A percentile compares a stretch with the other conserved stretches of the same genome.
These are phyloP conservation scores for Trichoderma gracile DNA, from an alignment of 2,329 filamentous ascomycete species.

Conservation along the genomic window DNA sequence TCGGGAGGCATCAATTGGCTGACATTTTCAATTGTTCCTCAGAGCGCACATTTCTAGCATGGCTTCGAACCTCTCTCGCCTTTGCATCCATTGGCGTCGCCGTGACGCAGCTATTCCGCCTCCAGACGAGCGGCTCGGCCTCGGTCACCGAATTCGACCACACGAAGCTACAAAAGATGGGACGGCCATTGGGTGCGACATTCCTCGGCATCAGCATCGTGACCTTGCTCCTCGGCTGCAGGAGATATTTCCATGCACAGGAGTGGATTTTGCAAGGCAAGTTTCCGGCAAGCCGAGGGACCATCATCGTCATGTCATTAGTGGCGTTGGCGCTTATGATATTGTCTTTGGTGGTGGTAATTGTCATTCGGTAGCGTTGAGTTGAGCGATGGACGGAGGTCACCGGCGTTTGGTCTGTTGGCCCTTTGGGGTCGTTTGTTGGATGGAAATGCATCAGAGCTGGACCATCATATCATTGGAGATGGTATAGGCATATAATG, in stretches of 20 bases:
- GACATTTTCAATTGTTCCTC: slow-evolving; percentile 7
- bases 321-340: slow-evolving; percentile 66
- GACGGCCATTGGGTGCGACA: slow-evolving; percentile 72
- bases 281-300: slow-evolving; percentile 76
- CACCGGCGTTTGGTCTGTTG: background rate
- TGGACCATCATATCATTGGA: background rate
- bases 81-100: slow-evolving; percentile 83
- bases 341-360: slow-evolving; percentile 58
- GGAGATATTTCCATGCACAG: slow-evolving; percentile 75
- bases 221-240: slow-evolving; percentile 73
- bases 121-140: slow-evolving; percentile 61
- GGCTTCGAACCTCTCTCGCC: slow-evolving; percentile 77
- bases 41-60: slow-evolving; percentile 85
- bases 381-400: background rate
- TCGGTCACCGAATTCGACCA: slow-evolving; percentile 36
- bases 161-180: slow-evolving; percentile 60
- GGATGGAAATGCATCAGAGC: background rate
- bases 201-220: slow-evolving; percentile 76
- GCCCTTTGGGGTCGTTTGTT: background rate
- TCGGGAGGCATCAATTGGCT: slow-evolving; percentile 1
- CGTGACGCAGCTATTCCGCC: slow-evolving; percentile 79
- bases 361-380: slow-evolving; percentile 49
- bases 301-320: slow-evolving; percentile 67
- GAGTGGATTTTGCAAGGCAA: slow-evolving; percentile 78
- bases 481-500: background rate